Evolutionary conservation across 2,329 filamentous ascomycete genomes (phyloP).

Genomic region (Cylindrodendrum hubeiense): DNA sequence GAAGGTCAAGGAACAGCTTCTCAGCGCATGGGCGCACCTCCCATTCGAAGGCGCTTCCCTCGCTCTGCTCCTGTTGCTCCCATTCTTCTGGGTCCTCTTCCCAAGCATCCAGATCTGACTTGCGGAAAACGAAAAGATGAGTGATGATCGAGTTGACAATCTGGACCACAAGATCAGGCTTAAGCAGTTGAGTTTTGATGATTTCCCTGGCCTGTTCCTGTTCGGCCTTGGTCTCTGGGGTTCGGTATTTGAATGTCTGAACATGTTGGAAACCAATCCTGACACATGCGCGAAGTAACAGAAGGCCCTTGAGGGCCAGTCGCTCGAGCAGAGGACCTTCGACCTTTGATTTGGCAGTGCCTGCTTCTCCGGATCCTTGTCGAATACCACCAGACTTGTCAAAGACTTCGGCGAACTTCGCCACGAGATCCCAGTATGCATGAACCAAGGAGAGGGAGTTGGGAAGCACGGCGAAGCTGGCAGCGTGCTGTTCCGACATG

Average conservation of each 20-base stretch:
- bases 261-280: constrained; percentile 86
- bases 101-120: constrained; percentile 90
- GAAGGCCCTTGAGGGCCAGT: constrained; percentile 83
- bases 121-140: constrained; percentile 88
- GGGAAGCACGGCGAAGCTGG: constrained; percentile 85
- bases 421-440: constrained; percentile 87
- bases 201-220: constrained; percentile 76
- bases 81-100: constrained; percentile 95
- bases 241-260: constrained; percentile 87
- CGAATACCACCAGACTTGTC: constrained; percentile 70
- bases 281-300: constrained; percentile 85
- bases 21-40: constrained; percentile 93
- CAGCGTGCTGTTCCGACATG: constrained; percentile 83
- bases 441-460: constrained; percentile 82
- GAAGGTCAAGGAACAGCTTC: constrained; percentile 91
- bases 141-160: constrained; percentile 89
- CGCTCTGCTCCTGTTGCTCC: constrained; percentile 89
- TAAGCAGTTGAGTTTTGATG: constrained; percentile 81
- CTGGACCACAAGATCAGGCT: constrained; percentile 80
- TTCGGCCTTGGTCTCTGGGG: constrained; percentile 80
- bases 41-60: constrained; percentile 90
- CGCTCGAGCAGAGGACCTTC: constrained; percentile 79
- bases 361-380: constrained; percentile 54
- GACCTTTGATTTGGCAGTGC: constrained; percentile 61
- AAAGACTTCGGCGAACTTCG: constrained; percentile 81